Conservation (phyloP, 306 rosid species). For the Cajanus cajan region DNA sequence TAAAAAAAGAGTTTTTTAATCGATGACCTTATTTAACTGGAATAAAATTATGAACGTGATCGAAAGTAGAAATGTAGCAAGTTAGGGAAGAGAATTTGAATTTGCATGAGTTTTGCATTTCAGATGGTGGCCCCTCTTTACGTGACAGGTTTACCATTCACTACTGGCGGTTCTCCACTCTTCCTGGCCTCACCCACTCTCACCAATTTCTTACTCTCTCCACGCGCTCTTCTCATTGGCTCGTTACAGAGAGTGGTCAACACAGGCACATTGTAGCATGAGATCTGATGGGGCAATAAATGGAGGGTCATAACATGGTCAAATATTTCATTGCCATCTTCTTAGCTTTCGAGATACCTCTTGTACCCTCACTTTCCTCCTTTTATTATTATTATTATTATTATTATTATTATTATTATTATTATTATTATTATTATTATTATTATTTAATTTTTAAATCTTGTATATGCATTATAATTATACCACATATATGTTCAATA, state of each 20-base stretch:
- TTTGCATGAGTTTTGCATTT: slow-evolving; percentile 6
- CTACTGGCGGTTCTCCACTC: slow-evolving; percentile 23
- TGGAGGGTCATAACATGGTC: slow-evolving; percentile 28
- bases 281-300: slow-evolving; percentile 18
- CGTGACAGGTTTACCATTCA: slow-evolving; percentile 52
- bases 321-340: slow-evolving; percentile 16
- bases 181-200: background rate
- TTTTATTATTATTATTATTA: too few relatives aligned
- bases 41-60: too few relatives aligned
- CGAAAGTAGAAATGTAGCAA: too few relatives aligned
- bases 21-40: too few relatives aligned
- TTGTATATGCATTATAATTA: too few relatives aligned
- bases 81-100: background rate
- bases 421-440: too few relatives aligned
- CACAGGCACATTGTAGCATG: background rate
- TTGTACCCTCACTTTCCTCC: slow-evolving; percentile 21
- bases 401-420: too few relatives aligned
- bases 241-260: background rate
- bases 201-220: accelerated
- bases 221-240: slow-evolving; percentile 1
- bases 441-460: too few relatives aligned
- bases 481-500: background rate
- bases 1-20: too few relatives aligned
- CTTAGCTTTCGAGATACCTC: background rate
- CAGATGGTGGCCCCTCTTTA: slow-evolving; percentile 64